Evolutionary conservation across 257 asterid species (phyloP).

Genomic region (Fraxinus pennsylvanica): DNA sequence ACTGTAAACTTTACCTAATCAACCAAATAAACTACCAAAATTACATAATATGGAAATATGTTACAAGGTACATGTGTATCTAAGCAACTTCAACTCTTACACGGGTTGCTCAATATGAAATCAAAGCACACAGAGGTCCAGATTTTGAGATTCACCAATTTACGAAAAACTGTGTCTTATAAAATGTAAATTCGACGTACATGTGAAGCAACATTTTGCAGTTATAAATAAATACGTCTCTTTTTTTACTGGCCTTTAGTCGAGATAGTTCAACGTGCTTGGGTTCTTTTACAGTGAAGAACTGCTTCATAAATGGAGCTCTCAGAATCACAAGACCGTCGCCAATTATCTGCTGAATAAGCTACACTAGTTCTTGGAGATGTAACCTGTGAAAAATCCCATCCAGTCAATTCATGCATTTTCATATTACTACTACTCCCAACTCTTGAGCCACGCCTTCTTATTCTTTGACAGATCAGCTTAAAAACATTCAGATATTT

Average conservation of each 20-base stretch:
- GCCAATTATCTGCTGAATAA: constrained; percentile 60
- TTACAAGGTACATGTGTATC: too few species aligned
- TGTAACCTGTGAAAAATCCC: constrained; percentile 41
- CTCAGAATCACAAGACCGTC: constrained; percentile 87
- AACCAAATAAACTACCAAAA: too few species aligned
- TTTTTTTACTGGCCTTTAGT: background rate
- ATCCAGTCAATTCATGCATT: constrained; percentile 20
- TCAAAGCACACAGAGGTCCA: too few species aligned
- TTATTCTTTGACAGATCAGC: constrained; percentile 44
- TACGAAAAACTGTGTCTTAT: too few species aligned
- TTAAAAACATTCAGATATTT: constrained; percentile 54
- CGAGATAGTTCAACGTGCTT: constrained; percentile 27
- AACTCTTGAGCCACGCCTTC: constrained; percentile 27
- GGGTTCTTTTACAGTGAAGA: constrained; percentile 85
- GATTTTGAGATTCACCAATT: too few species aligned
- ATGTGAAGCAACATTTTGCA: too few species aligned
- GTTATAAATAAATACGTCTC: too few species aligned
- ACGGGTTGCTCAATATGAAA: too few species aligned
- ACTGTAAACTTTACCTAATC: too few species aligned
- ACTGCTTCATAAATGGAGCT: constrained; percentile 88
- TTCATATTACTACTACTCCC: constrained; percentile 32
- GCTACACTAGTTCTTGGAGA: constrained; percentile 73
- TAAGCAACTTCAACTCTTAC: too few species aligned
- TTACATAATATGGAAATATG: too few species aligned
- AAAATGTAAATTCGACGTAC: too few species aligned